Base-by-base conservation (phyloP, 257 asterid genomes). In the Salvia miltiorrhiza region DNA sequence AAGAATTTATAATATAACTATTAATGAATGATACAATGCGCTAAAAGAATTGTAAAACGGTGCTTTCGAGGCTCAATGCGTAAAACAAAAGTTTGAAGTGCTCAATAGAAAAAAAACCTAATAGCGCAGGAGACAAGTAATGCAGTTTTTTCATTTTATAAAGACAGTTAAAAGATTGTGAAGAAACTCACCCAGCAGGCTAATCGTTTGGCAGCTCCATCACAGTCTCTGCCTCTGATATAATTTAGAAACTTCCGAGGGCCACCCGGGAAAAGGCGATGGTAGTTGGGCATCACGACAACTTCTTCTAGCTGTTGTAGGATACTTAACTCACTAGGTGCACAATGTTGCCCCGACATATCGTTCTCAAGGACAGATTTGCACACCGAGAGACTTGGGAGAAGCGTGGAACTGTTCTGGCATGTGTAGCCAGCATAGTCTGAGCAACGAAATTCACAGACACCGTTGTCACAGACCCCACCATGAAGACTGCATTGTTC, bases 401-500 rank as follows among this genome's bases (percentile, higher is more conserved):
- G 92, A 70, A 95, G 97, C 52, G 17, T 67, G n/a, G 99, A 89
- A 73, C 97, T 95, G 78, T 95, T 95, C 82, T 89, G 99, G 84
- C 99, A 95, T 7, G 93, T 91, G 83, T 95, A 95, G 73, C 99
- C 98, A 7, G 99, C 99, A 52, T 95, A 95, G 55, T 95, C 99
- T 0, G 99, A 92, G 81, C 99, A 95, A 1, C 99, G 97, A 61
- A 95, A 95, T 85, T 95, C 99, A 60, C 99, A 95, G 5, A 85
- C 86, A 30, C 99, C 98, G 19, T 95, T 84, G 77, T 95, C 96
- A 72, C 99, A 95, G 9, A 95, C 99, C 62, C 99, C 99, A 48
- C 99, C 99, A 7, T 95, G 99, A 37, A 92, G 97, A 76, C 99
- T 95, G 81, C 99, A 95, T 64, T 95, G 99, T 59, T 95, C 98